Base-by-base conservation (phyloP, 1,284 basidiomycete species). In the Cryptococcus sp. region DNA sequence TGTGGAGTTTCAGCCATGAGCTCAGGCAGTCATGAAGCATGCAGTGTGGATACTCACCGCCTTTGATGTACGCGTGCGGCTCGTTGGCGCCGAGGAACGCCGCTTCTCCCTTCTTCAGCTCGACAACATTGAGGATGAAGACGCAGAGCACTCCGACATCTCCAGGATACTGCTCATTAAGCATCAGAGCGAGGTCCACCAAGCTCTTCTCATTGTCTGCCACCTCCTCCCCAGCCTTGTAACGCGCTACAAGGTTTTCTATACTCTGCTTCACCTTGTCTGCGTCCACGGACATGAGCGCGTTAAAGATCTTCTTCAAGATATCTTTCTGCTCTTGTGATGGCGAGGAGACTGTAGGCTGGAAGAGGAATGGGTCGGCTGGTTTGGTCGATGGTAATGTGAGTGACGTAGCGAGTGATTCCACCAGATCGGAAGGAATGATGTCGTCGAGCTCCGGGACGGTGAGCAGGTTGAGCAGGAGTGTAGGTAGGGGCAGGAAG, bases 71-170 rank as follows among this genome's bases (percentile, higher is more conserved):
- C 1, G 96, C 96, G 69, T 99, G 95, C 1, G 96, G 95, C 78
- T 97, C 93, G 66, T 96, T 91, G 1, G 95, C 95, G 44, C 91
- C 89, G 13, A 99, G 83, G 81, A 96, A 99, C 56, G 96, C 91
- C 0, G 94, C 93, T 72, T 98, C 85, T 1, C 95, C 95, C 0
- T 87, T 85, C 56, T 87, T 73, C 66, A 98, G 81, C 56, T 84
- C 82, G 49, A 97, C 84, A 54, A 93, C 86, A 79, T 99, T 99
- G 57, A 99, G 83, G 67, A 99, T 63, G 77, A 93, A 98, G 2
- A 88, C 86, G 75, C 96, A 99, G 72, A 98, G 90, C 38, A 92
- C 83, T 15, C 96, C 96, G n/a, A 99, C 85, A 72, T 99, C 96
- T 20, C 84, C 86, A 0, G 93, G 93, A 77, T 91, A 99, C 76